A percentile compares a stretch with the other conserved stretches of the same genome.
These are phyloP conservation scores for Fomes fomentarius DNA, from an alignment of 1,284 basidiomycete species.

Conservation along the genomic window DNA sequence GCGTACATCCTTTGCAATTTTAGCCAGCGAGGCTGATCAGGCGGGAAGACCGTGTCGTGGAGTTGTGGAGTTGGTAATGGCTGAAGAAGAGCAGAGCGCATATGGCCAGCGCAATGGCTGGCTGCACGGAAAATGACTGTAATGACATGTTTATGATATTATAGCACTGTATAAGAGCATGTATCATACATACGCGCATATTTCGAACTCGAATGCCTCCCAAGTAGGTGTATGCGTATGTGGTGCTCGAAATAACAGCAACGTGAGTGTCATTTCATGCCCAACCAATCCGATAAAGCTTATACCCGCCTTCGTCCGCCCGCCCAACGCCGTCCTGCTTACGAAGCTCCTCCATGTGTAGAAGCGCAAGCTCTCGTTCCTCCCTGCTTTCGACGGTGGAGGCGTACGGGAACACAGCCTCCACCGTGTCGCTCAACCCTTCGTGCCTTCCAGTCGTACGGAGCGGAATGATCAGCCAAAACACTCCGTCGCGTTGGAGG, in stretches of 20 bases:
- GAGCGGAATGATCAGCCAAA: conserved; percentile 75
- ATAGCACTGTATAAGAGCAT: conserved; percentile 21
- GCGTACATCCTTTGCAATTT: conserved; percentile 65
- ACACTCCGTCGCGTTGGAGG: conserved; percentile 45
- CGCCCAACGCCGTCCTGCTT: conserved; percentile 58
- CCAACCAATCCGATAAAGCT: conserved; percentile 73
- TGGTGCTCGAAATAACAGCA: background rate
- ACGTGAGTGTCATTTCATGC: conserved; percentile 3
- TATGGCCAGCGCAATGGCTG: too few species aligned
- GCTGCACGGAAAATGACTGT: background rate
- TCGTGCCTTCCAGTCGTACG: conserved; percentile 71
- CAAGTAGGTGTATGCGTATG: background rate
- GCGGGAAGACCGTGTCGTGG: too few species aligned
- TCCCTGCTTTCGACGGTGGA: background rate
- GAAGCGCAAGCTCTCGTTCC: conserved; percentile 42
- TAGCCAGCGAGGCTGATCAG: conserved; percentile 39
- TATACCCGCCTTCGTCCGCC: conserved; percentile 72
- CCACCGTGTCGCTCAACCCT: conserved; percentile 60
- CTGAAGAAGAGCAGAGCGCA: too few species aligned
- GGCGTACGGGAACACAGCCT: conserved; percentile 51
- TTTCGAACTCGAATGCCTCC: background rate
- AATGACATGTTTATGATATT: conserved; percentile 16
- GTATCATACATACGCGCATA: conserved; percentile 19
- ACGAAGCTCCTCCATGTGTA: conserved; percentile 48
- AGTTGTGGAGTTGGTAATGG: too few species aligned